Percentiles rank a stretch among this genome's conserved stretches.
These are phyloP conservation scores for Mentha longifolia DNA, from an alignment of 257 asterid species.

Conservation along the genomic window DNA sequence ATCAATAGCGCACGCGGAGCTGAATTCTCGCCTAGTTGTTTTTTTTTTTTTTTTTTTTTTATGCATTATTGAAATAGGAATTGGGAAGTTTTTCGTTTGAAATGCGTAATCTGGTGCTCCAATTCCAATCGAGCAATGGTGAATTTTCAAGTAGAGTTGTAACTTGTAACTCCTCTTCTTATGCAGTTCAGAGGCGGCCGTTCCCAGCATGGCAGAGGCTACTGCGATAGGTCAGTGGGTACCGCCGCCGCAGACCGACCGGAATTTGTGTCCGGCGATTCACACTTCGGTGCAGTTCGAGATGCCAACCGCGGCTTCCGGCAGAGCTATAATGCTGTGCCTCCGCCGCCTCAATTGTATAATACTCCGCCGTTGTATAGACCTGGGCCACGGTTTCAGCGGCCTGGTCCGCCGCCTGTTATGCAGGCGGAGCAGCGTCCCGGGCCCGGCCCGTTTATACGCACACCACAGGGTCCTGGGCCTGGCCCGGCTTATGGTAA, in stretches of 20 bases:
- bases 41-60: too few species aligned
- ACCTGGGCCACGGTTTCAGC: conserved; percentile 30
- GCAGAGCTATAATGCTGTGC: conserved; percentile 43
- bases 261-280: conserved; percentile 61
- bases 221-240: conserved; percentile 50
- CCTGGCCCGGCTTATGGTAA: conserved; percentile 29
- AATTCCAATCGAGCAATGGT: neutral
- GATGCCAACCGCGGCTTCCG: conserved; percentile 61
- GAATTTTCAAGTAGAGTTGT: neutral
- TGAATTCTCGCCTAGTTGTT: conserved; percentile 18
- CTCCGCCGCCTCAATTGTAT: conserved; percentile 47
- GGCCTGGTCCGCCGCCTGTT: conserved; percentile 34
- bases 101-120: neutral
- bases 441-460: conserved; percentile 38
- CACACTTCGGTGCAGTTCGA: conserved; percentile 57
- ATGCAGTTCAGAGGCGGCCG: conserved; percentile 23
- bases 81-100: neutral
- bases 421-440: conserved; percentile 25
- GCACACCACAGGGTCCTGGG: conserved; percentile 29
- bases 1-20: conserved; percentile 25
- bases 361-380: conserved; percentile 39
- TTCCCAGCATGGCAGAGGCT: conserved; percentile 55
- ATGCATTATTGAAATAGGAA: conserved; percentile 11
- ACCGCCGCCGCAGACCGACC: conserved; percentile 24
- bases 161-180: neutral